Evolutionary conservation across 495 filamentous ascomycete genomes (phyloP), one percentile per base, ranked within the genome.

Genomic region (Penicillium steckii): DNA sequence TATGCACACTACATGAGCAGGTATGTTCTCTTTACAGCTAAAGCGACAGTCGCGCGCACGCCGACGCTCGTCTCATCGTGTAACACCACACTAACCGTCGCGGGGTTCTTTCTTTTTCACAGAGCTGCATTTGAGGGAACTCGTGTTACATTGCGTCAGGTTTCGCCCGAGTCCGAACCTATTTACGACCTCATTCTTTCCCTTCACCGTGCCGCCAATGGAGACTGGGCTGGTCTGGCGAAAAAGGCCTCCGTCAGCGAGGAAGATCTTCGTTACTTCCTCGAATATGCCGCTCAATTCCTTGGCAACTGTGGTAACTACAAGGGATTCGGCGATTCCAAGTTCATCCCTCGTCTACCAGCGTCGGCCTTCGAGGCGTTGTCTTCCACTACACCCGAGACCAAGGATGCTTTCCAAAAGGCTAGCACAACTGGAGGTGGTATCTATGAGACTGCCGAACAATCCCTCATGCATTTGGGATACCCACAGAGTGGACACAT

Each of bases 231-330:
- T 55, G 69, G 79, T 5, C 77, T 95, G 18, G 82, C 81, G 27
- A 69, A 79, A 35, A 82, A 88, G 57, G 86, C 89, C 15, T 82
- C 84, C 13, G 75, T 95, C 44, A 86, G 80, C 25, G 73, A 87
- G 22, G 79, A 86, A 38, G 80, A 90, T 37, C 66, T 96, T 22
- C 77, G 79, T 8, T 80, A 83, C 56, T 96, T 95, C 73, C 74
- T 97, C 22, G 83, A 92, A 68, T 98, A 97, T 70, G 77, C 91
- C 2, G 85, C 86, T 2, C 88, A 92, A 62, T 94, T 97, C 67
- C 75, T 98, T 6, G 91, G 91, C 22, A 97, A 97, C 64, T 73
- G 79, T 42, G 94, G 94, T 40, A 98, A 98, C 69, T 98, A 95
- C 75, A 97, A 97, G 72, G 88, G 87, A 24, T 96, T 97, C 58